Percentiles rank a stretch among this genome's conserved stretches.
These are phyloP conservation scores for Aureobasidium sp. DNA, from an alignment of 2,329 filamentous ascomycete species.

Conservation along the genomic window DNA sequence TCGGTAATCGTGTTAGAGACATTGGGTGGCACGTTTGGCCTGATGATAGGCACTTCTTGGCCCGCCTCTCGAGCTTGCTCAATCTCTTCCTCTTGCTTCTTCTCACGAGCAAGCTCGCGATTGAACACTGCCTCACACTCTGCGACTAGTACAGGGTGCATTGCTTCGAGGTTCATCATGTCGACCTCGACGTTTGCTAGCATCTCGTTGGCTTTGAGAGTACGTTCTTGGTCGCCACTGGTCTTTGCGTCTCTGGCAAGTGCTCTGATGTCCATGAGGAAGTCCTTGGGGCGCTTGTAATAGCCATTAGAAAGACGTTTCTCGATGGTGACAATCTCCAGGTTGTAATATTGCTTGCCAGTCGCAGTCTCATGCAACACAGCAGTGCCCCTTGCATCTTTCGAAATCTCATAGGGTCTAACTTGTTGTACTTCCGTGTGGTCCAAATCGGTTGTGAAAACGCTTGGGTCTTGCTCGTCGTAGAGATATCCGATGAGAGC, in stretches of 20 bases:
- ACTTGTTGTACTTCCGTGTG: slow-evolving; percentile 50
- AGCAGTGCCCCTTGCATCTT: slow-evolving; percentile 69
- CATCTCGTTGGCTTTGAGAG: slow-evolving; percentile 84
- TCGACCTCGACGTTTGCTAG: slow-evolving; percentile 91
- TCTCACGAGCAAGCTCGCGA: slow-evolving; percentile 60
- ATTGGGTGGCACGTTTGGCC: slow-evolving; percentile 35
- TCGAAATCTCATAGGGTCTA: slow-evolving; percentile 71
- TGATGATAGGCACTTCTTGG: slow-evolving; percentile 35
- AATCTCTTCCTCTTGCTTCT: slow-evolving; percentile 50
- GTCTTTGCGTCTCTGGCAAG: slow-evolving; percentile 78
- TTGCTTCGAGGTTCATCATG: slow-evolving; percentile 65
- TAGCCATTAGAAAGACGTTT: slow-evolving; percentile 95
- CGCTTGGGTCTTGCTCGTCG: slow-evolving; percentile 69
- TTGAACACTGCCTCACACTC: slow-evolving; percentile 79
- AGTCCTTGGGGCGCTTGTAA: slow-evolving; percentile 86
- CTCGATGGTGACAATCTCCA: slow-evolving; percentile 88
- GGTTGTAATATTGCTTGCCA: slow-evolving; percentile 87
- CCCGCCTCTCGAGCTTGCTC: slow-evolving; percentile 54
- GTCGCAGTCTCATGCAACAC: slow-evolving; percentile 69
- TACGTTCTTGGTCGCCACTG: slow-evolving; percentile 73
- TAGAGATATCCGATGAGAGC: slow-evolving; percentile 72
- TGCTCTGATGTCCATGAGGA: slow-evolving; percentile 76
- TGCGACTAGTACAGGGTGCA: slow-evolving; percentile 53
- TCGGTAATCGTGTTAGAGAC: slow-evolving; percentile 37
- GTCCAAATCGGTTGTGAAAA: slow-evolving; percentile 54